A percentile compares a stretch with the other conserved stretches of the same genome.
Evolutionary conservation across 345 rosid species (phyloP).

Genomic region (Corymbia maculata): DNA sequence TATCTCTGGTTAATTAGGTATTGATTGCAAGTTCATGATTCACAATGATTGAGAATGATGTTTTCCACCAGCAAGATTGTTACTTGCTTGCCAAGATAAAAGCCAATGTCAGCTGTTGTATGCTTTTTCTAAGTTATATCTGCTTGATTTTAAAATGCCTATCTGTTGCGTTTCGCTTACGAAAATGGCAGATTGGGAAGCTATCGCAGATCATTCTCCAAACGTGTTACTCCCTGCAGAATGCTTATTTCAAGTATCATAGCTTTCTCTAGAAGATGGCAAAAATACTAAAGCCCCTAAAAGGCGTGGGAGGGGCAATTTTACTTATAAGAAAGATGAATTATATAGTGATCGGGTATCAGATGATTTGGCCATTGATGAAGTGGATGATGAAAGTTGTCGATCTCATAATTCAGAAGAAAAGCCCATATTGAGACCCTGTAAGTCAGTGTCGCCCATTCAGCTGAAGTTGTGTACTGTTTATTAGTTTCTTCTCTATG

Average conservation of each 20-base stretch:
- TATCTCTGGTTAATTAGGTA: not conserved
- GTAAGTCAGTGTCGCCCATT: slow-evolving; percentile 21
- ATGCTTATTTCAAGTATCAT: slow-evolving; percentile 46
- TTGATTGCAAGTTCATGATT: not conserved
- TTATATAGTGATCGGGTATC: slow-evolving; percentile 48
- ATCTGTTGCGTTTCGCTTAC: not conserved
- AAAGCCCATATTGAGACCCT: slow-evolving; percentile 19
- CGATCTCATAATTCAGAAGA: slow-evolving; percentile 18
- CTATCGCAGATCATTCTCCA: slow-evolving; percentile 61
- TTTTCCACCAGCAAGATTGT: not conserved
- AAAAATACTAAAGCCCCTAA: slow-evolving; percentile 39
- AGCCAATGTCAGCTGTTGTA: not conserved
- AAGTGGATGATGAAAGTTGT: slow-evolving; percentile 36
- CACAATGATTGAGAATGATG: not conserved
- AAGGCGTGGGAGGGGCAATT: slow-evolving; percentile 88
- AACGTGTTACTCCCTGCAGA: slow-evolving; percentile 41
- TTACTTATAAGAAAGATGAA: slow-evolving; percentile 48
- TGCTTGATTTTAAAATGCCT: not conserved
- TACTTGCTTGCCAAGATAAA: not conserved
- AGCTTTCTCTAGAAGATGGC: slow-evolving; percentile 45
- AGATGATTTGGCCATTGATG: slow-evolving; percentile 13
- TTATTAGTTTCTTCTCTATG: not conserved
- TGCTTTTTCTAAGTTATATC: not conserved
- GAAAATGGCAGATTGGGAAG: slow-evolving; percentile 74
- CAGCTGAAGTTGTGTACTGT: not conserved